Base-by-base conservation (phyloP, 1,284 basidiomycete species). In the Mycosarcoma mackinlayi region DNA sequence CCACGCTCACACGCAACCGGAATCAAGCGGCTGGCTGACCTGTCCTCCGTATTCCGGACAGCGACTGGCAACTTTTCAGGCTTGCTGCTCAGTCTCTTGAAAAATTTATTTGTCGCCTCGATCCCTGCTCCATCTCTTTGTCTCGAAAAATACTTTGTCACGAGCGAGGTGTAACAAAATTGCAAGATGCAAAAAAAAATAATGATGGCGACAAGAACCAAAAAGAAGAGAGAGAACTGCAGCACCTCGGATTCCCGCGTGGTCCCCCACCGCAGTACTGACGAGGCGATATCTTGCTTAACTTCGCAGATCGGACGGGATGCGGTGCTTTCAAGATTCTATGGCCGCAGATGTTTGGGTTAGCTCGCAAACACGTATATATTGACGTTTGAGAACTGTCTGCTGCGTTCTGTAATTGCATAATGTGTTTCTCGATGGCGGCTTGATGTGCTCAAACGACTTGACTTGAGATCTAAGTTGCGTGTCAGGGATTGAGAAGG, bases 191-290 rank as follows among this genome's bases (percentile, higher is more conserved):
- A n/a, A n/a, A n/a, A n/a, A n/a, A n/a, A n/a, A n/a, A n/a, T n/a
- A n/a, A n/a, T n/a, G n/a, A n/a, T n/a, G n/a, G n/a, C n/a, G n/a
- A n/a, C n/a, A n/a, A n/a, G n/a, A n/a, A n/a, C n/a, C n/a, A n/a
- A n/a, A n/a, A n/a, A n/a, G n/a, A n/a, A n/a, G n/a, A n/a, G n/a
- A n/a, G n/a, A 86, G 86, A 88, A 88, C 88, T 88, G 88, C 88
- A 87, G 87, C 88, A 89, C 88, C 88, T 85, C 89, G 88, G 88
- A 89, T 89, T 89, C 88, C 88, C 88, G 86, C 86, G 87, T 90
- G 89, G 89, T 89, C 89, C 89, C 88, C 89, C 88, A 89, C 88
- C 88, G 86, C 89, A 88, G 88, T 90, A 90, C 89, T 90, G 88
- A 89, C 89, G 89, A 84, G 87, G 88, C 88, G 87, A 88, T 87